Evolutionary conservation across 768 basidiomycete genomes (phyloP).

Genomic region (Phylloporus sp.): DNA sequence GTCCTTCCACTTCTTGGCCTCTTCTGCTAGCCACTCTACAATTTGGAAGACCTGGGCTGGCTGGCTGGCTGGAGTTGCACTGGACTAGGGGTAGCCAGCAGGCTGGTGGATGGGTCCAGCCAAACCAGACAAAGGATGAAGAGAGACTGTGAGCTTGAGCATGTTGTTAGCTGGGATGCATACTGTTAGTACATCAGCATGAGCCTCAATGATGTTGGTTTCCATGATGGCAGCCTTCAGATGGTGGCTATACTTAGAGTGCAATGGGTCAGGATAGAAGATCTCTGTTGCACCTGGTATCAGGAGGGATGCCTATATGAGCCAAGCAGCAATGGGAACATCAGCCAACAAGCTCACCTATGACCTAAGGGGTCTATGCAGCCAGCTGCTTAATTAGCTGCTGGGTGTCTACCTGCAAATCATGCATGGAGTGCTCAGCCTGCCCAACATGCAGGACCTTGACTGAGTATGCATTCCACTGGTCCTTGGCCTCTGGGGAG

Average conservation of each 20-base stretch:
- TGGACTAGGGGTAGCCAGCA: neutral
- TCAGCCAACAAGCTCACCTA: neutral
- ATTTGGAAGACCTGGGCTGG: neutral
- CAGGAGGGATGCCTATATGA: too few relatives aligned
- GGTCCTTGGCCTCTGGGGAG: neutral
- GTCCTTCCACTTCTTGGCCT: neutral
- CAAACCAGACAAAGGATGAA: neutral
- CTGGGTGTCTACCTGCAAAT: neutral
- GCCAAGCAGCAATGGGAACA: too few relatives aligned
- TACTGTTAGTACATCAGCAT: neutral
- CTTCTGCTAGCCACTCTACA: neutral
- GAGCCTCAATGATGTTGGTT: neutral
- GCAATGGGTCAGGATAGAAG: neutral
- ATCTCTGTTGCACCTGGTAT: neutral
- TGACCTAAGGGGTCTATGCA: neutral
- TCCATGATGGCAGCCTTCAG: neutral
- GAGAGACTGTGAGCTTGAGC: neutral
- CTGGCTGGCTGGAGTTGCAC: neutral
- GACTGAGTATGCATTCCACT: neutral
- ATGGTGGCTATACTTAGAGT: neutral
- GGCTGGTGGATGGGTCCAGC: neutral
- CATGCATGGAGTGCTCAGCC: neutral
- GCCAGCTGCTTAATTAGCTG: neutral
- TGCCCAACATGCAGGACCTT: neutral
- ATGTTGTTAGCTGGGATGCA: neutral